Percentiles rank a stretch among this genome's conserved stretches.
Conservation (phyloP, 2,329 filamentous ascomycete species). For the Arthroderma uncinatum region DNA sequence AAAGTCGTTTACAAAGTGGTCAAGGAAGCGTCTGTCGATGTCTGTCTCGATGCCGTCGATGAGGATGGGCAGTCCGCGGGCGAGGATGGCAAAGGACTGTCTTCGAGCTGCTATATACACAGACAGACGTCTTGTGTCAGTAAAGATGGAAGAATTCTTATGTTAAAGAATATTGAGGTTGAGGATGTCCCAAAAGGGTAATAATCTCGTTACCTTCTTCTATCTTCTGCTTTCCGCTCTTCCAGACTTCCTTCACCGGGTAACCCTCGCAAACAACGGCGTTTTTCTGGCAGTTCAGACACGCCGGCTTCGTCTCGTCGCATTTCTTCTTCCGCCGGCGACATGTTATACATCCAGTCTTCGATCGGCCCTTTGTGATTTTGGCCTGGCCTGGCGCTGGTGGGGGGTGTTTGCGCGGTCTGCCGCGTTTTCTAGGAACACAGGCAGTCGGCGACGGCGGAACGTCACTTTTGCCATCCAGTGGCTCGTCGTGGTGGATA, state of each 20-base stretch:
- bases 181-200: conserved; percentile 3
- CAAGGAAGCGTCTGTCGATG: conserved; percentile 68
- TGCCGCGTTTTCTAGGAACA: conserved; percentile 54
- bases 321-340: conserved; percentile 52
- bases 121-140: not conserved
- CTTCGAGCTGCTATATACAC: conserved; percentile 20
- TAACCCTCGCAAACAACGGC: conserved; percentile 86
- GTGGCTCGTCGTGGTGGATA: conserved; percentile 19
- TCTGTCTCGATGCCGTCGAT: conserved; percentile 72
- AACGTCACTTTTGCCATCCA: conserved; percentile 19
- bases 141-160: not conserved
- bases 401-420: conserved; percentile 70
- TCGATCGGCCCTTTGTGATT: conserved; percentile 59
- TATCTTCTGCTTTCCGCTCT: conserved; percentile 65
- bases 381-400: conserved; percentile 53
- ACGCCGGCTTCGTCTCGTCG: conserved; percentile 36
- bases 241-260: conserved; percentile 76
- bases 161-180: not conserved
- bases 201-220: conserved; percentile 44
- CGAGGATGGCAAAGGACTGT: conserved; percentile 25
- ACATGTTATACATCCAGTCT: conserved; percentile 49
- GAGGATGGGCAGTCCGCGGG: conserved; percentile 45
- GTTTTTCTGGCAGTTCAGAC: conserved; percentile 81
- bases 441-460: conserved; percentile 13
- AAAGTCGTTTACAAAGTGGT: conserved; percentile 69